A percentile compares a stretch with the other conserved stretches of the same genome.
These are phyloP conservation scores for Coccomyxa sp. DNA, from an alignment of 139 green algal species.

Conservation along the genomic window DNA sequence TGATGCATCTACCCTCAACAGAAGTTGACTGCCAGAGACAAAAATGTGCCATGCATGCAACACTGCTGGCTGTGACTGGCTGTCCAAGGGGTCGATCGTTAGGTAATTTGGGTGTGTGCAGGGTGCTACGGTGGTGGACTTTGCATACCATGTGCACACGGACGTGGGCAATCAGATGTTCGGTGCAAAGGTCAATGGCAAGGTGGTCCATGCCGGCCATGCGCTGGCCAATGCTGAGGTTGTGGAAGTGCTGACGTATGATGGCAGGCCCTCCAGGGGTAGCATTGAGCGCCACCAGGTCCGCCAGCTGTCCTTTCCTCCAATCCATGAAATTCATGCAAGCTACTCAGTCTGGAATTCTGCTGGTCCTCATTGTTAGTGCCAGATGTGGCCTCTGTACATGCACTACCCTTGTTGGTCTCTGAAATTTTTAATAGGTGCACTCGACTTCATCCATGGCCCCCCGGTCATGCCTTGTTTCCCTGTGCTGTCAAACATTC, in stretches of 20 bases:
- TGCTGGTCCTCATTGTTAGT: no score
- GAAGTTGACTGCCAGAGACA: not conserved
- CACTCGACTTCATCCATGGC: no score
- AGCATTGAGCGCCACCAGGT: constrained; percentile 10
- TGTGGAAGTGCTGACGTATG: constrained; percentile 72
- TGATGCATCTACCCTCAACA: not conserved
- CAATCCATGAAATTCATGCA: no score
- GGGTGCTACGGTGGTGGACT: constrained; percentile 85
- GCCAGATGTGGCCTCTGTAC: no score
- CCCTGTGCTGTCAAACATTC: no score
- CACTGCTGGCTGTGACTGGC: not conserved
- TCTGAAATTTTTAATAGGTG: no score
- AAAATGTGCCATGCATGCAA: not conserved
- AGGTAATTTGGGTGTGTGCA: constrained; percentile 8
- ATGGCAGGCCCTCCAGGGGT: constrained; percentile 23
- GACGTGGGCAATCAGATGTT: constrained; percentile 80
- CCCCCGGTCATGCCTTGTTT: no score
- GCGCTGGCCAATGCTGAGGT: constrained; percentile 77
- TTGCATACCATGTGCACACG: constrained; percentile 86
- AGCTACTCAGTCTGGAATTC: no score
- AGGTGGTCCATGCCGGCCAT: constrained; percentile 41
- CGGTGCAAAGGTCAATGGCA: constrained; percentile 71
- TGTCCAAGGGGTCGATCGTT: not conserved
- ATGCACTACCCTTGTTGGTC: no score
- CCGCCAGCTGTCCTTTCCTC: not conserved